Evolutionary conservation across 257 asterid genomes (phyloP).

Genomic region (Leonotis leonurus): DNA sequence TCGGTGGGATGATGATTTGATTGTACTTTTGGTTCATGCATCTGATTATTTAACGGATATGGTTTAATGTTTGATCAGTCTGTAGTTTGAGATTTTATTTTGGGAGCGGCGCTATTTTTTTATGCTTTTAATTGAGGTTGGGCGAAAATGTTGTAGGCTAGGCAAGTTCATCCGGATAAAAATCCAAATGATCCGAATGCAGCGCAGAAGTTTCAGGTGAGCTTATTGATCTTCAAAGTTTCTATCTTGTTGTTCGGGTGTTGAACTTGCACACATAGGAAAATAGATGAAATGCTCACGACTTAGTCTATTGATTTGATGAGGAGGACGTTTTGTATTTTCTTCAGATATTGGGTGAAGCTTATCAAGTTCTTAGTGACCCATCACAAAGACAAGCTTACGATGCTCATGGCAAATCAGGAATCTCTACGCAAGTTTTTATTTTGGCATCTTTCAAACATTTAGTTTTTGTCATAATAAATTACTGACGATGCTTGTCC

Average conservation of each 20-base stretch:
- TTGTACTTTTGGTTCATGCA: neutral
- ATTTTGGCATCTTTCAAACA: slow-evolving; percentile 13
- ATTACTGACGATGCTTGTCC: neutral
- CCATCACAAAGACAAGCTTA: slow-evolving; percentile 87
- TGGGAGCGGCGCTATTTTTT: neutral
- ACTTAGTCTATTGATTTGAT: neutral
- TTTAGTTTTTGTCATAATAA: neutral
- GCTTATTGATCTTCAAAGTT: neutral
- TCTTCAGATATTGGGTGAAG: slow-evolving; percentile 91
- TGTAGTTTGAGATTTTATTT: slow-evolving; percentile 9
- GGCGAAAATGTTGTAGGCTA: slow-evolving; percentile 53
- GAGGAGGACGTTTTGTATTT: slow-evolving; percentile 19
- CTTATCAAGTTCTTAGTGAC: slow-evolving; percentile 96
- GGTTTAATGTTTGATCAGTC: neutral
- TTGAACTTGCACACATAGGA: neutral
- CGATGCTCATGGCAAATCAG: slow-evolving; percentile 91
- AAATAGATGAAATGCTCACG: slow-evolving; percentile 2
- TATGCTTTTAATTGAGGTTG: slow-evolving; percentile 5
- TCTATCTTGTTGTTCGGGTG: slow-evolving; percentile 9
- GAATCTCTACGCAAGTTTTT: slow-evolving; percentile 73
- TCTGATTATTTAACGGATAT: neutral
- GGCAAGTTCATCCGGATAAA: slow-evolving; percentile 99
- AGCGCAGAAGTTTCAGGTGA: slow-evolving; percentile 90
- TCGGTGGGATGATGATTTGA: slow-evolving; percentile 7
- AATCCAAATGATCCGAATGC: slow-evolving; percentile 95